Base-by-base conservation (phyloP, 1,284 basidiomycete genomes). In the Pholiota adiposa region DNA sequence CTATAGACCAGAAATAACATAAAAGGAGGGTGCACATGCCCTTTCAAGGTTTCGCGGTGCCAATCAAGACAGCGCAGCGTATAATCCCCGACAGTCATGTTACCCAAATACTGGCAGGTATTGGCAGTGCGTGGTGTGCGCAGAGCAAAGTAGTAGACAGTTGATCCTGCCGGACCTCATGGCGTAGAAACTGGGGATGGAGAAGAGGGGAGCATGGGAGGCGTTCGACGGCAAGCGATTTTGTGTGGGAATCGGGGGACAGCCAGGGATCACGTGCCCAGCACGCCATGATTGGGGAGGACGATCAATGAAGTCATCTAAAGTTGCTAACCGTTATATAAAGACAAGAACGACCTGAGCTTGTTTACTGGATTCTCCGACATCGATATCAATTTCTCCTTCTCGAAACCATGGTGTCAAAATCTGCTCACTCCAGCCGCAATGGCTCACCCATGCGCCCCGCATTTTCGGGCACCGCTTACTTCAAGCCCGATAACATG, bases 401-500 rank as follows among this genome's bases (percentile, higher is more conserved):
- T 51, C 36, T 34, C 19, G 43, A 12, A 23, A 64, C 48, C 60
- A 72, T 73, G 70, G 57, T 68, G 31, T 65, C 71, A 12, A 69
- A 66, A 49, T 71, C 69, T 21, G 71, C 69, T 54, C 69, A 71
- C 48, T 72, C 73, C 36, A 78, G 77, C 67, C 73, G 77, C 34
- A 78, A 77, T 63, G 71, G 75, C 38, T 80, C 79, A 16, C 79
- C 79, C 11, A 54, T 79, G 61, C 74, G 78, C 46, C 70, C 76
- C 16, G 69, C 72, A 0, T 79, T 73, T 60, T 63, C 68, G 8
- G 72, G 70, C 40, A 69, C 73, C 7, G 67, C 76, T 1, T 79
- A 77, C 2, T 80, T 75, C 69, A 75, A 73, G 44, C 72, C 83
- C 50, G 80, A 82, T 54, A 71, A 73, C 53, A 77, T 82, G 73